Conservation (phyloP, 305 asterid species). For the Fraxinus baroniana region DNA sequence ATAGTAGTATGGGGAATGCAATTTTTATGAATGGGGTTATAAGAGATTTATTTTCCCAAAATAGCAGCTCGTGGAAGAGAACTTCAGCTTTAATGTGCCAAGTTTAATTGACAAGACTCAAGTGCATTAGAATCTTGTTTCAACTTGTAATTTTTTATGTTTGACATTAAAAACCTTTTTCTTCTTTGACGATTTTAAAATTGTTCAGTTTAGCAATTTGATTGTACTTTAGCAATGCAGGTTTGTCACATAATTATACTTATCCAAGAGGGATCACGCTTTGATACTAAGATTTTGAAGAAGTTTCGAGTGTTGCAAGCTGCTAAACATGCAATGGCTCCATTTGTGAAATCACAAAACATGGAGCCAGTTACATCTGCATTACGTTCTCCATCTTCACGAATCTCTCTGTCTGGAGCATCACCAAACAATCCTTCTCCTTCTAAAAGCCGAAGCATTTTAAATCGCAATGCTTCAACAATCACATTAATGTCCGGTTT, state of each 20-base stretch:
- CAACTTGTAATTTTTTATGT: not conserved
- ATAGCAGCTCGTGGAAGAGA: not conserved
- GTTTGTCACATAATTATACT: conserved; percentile 82
- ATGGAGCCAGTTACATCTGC: conserved; percentile 42
- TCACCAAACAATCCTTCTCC: conserved; percentile 63
- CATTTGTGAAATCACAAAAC: conserved; percentile 58
- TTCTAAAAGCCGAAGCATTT: conserved; percentile 59
- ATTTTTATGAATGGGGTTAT: not conserved
- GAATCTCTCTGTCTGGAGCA: conserved; percentile 40
- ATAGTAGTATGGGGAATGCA: not conserved
- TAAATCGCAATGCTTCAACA: conserved; percentile 63
- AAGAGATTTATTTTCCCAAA: not conserved
- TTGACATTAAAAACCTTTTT: conserved; percentile 1
- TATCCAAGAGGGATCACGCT: conserved; percentile 85
- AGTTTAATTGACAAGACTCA: conserved; percentile 1
- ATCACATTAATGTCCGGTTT: conserved; percentile 61
- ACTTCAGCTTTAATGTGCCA: conserved; percentile 1
- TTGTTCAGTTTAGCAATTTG: conserved; percentile 35
- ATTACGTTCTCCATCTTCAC: conserved; percentile 50
- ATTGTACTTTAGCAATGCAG: conserved; percentile 75
- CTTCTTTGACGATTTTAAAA: conserved; percentile 1
- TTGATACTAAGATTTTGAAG: conserved; percentile 67
- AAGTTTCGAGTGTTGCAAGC: conserved; percentile 79
- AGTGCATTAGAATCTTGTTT: conserved; percentile 2
- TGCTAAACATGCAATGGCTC: conserved; percentile 72